Evolutionary conservation across 345 rosid genomes (phyloP), one percentile per base, ranked within the genome.

Genomic region (Eutrema yunnanense): DNA sequence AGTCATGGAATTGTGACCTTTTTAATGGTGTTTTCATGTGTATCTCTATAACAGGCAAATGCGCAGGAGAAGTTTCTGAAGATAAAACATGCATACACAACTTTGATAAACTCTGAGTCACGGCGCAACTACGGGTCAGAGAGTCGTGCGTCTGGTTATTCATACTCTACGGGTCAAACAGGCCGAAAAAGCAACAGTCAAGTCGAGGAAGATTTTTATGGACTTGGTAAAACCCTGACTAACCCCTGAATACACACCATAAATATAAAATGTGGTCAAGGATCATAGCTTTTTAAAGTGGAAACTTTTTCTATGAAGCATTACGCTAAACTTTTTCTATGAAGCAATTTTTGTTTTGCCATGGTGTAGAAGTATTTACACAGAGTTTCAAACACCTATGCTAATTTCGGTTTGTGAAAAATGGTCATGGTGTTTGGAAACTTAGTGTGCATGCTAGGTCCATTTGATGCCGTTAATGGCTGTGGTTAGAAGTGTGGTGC

Each of bases 141-240:
- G 67, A 80, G 75, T 75, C 44, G 65, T 1, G 55, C 86, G 41
- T 87, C 98, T 59, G 88, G 83, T 73, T 87, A 80, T 81, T 84
- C 92, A 1, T 84, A 83, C 78, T 69, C 91, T 0, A 60, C 85
- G 27, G 43, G 81, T 52, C 86, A 80, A 81, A 79, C 75, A 69
- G 79, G 68, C 76, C 75, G 69, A 59, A 78, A 69, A 60, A 56
- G 71, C 29, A 72, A 64, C 26, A 65, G 66, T 6, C 76, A 75
- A 75, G 82, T 80, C 22, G 92, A 88, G 72, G 90, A 92, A 76
- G 92, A 88, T 63, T 95, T 95, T 74, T 95, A 89, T 73, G 97
- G 99, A 81, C 78, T 95, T 55, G 99, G 99, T 91, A 91, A 85
- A 72, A 26, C 54, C 63, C 42, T 71, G 46, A 9, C 12, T 50